These are phyloP conservation scores for Serendipita sp. DNA, from an alignment of 768 basidiomycete species.

Conservation along the genomic window DNA sequence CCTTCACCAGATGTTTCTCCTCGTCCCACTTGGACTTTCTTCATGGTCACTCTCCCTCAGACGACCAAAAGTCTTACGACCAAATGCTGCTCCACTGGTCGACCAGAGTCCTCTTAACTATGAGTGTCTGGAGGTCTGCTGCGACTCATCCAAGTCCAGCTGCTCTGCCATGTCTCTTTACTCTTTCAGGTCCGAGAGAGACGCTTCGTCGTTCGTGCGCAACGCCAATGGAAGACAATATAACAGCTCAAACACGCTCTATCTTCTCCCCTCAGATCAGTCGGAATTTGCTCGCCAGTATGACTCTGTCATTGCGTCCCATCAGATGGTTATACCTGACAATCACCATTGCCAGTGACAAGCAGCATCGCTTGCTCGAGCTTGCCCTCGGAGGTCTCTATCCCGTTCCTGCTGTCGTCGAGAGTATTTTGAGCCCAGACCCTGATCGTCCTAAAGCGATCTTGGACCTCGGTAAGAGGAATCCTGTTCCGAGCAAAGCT, in stretches of 20 bases:
- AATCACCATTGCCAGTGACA: neutral
- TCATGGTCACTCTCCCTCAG: neutral
- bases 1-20: neutral
- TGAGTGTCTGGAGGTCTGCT: neutral
- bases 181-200: neutral
- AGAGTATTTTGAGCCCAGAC: neutral
- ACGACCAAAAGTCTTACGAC: neutral
- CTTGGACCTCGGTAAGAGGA: slow-evolving; percentile 1
- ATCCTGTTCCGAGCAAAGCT: neutral
- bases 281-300: neutral
- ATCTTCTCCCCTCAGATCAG: slow-evolving; percentile 1
- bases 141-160: neutral
- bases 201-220: neutral
- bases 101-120: neutral
- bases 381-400: neutral
- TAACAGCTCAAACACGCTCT: neutral
- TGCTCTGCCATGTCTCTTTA: neutral
- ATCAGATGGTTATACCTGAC: neutral
- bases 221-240: neutral
- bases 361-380: neutral
- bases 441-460: neutral
- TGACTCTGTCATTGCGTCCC: neutral
- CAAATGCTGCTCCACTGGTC: neutral
- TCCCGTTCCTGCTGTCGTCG: neutral
- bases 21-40: neutral